Percentiles rank a stretch among this genome's conserved stretches.
Evolutionary conservation across 148 eudicot species (phyloP).

Genomic region (Chenopodium album): DNA sequence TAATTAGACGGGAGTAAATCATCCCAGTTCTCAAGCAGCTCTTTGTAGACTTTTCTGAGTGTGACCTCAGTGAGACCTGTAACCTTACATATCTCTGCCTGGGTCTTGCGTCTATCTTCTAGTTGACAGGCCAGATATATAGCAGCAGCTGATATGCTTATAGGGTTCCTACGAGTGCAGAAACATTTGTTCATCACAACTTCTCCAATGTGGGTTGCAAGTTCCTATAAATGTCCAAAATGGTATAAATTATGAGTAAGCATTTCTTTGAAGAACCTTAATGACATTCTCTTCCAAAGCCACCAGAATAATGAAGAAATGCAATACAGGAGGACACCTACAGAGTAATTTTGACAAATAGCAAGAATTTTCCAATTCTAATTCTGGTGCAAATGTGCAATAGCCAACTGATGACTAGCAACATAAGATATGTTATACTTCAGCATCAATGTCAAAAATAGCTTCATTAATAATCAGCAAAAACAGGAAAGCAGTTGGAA

Average conservation of each 20-base stretch:
- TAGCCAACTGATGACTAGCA: neutral
- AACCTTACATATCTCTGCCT: conserved; percentile 97
- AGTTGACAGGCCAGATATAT: conserved; percentile 93
- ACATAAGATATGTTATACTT: neutral
- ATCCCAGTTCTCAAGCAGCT: conserved; percentile 93
- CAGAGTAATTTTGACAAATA: neutral
- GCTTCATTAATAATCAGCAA: neutral
- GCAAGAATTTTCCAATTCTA: neutral
- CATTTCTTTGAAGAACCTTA: neutral
- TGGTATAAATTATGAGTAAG: neutral
- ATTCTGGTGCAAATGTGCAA: neutral
- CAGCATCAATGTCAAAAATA: neutral
- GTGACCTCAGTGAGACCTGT: conserved; percentile 98
- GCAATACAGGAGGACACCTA: neutral
- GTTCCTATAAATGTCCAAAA: conserved; percentile 49
- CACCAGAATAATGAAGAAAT: neutral
- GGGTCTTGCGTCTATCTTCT: conserved; percentile 96
- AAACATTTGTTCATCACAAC: conserved; percentile 98
- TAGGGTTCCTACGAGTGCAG: conserved; percentile 96
- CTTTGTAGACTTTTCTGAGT: conserved; percentile 92
- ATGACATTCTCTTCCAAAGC: too few relatives aligned
- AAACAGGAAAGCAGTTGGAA: conserved; percentile 1
- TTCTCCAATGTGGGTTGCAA: conserved; percentile 98
- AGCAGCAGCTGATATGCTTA: conserved; percentile 98
- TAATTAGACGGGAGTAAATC: conserved; percentile 94